A percentile compares a stretch with the other conserved stretches of the same genome.
Evolutionary conservation across 352 stramenopile species (phyloP).

Genomic region (Stramenopiles sp.): DNA sequence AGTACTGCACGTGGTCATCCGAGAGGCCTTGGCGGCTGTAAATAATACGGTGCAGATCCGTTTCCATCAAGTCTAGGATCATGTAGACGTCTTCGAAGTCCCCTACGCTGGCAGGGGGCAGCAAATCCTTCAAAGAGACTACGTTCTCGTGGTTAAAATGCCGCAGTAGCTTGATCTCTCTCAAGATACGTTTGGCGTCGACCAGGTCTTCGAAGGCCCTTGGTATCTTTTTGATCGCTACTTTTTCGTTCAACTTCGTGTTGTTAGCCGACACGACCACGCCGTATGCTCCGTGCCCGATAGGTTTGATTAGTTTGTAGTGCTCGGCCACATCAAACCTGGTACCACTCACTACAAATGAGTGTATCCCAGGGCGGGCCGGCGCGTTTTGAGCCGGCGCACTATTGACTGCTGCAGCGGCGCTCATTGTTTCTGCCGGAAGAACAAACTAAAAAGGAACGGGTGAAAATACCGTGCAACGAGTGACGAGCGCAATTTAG

Average conservation of each 20-base stretch:
- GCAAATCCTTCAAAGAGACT: slow-evolving; percentile 56
- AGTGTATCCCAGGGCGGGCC: slow-evolving; percentile 39
- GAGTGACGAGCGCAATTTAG: too few relatives aligned
- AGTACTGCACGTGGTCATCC: slow-evolving; percentile 79
- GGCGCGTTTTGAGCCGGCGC: too few relatives aligned
- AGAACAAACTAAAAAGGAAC: too few relatives aligned
- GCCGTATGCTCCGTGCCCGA: slow-evolving; percentile 77
- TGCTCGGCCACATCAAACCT: slow-evolving; percentile 70
- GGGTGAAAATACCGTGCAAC: too few relatives aligned
- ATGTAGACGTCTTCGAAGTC: slow-evolving; percentile 95
- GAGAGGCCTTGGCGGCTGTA: slow-evolving; percentile 78
- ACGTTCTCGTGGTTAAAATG: slow-evolving; percentile 81
- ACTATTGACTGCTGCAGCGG: too few relatives aligned
- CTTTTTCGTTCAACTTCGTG: slow-evolving; percentile 46
- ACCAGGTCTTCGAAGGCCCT: slow-evolving; percentile 89
- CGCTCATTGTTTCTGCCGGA: too few relatives aligned
- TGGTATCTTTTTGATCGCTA: slow-evolving; percentile 83
- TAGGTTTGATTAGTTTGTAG: slow-evolving; percentile 81
- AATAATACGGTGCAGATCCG: slow-evolving; percentile 90
- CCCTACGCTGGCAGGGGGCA: slow-evolving; percentile 65
- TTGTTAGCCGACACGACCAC: slow-evolving; percentile 70
- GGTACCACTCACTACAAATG: slow-evolving; percentile 55
- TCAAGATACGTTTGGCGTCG: slow-evolving; percentile 95
- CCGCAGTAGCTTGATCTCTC: slow-evolving; percentile 81
- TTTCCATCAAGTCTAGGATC: slow-evolving; percentile 92